Conservation (phyloP, 139 green algal species). For the Chlamydomonas incerta region DNA sequence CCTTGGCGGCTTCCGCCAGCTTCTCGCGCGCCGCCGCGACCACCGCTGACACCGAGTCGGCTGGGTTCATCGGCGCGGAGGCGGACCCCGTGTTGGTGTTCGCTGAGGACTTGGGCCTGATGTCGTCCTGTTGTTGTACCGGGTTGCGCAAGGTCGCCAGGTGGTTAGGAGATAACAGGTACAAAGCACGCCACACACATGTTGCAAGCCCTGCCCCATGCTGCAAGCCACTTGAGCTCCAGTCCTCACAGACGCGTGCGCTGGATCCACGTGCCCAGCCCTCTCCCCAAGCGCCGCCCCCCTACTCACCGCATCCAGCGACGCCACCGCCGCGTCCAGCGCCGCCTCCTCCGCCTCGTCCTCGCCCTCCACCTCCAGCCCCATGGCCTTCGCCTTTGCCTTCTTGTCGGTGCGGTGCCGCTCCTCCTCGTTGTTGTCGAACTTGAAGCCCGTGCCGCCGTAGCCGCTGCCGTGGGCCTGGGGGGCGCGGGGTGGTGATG, state of each 20-base stretch:
- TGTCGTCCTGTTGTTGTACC: constrained; percentile 30
- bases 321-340: constrained; percentile 28
- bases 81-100: background rate
- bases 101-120: constrained; percentile 5
- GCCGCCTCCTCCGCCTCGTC: constrained; percentile 66
- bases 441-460: constrained; percentile 96
- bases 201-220: no score
- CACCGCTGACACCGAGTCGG: constrained; percentile 47
- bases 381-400: constrained; percentile 65
- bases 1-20: constrained; percentile 19
- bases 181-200: no score
- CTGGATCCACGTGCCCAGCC: no score
- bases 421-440: constrained; percentile 89
- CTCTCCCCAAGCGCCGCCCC: background rate
- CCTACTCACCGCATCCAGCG: constrained; percentile 19
- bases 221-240: no score
- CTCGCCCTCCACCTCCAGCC: constrained; percentile 61
- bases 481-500: background rate
- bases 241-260: no score
- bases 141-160: no score
- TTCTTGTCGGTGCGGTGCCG: constrained; percentile 58
- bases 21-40: constrained; percentile 34
- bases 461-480: constrained; percentile 64
- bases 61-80: constrained; percentile 1
- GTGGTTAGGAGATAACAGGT: no score